Base-by-base conservation (phyloP, 495 filamentous ascomycete genomes). In the Corynascus novoguineensis region DNA sequence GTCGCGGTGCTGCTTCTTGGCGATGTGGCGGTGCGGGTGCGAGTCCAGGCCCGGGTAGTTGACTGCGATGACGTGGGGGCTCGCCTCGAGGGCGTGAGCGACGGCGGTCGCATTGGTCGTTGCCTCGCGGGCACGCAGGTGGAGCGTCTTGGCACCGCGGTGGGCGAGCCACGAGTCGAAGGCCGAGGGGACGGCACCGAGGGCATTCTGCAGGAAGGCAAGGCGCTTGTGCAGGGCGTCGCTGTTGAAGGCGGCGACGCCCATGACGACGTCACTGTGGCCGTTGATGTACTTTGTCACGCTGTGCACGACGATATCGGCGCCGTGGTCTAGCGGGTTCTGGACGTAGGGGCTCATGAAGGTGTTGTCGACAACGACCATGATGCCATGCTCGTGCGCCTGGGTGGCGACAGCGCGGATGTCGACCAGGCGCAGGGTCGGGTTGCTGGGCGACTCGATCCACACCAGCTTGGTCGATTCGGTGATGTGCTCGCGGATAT, bases 281-380 rank as follows among this genome's bases (percentile, higher is more conserved):
- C 93, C 93, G 68, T 99, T 99, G 71, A 99, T 97, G 74, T 97
- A 99, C 72, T 99, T 99, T 8, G 93, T 99, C n/a, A 99, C 93
- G 37, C 87, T 92, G 78, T 99, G 93, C n/a, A 97, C 85, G 41
- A 97, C 93, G 45, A 99, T 91, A 67, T 99, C 95, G 34, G 93
- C 93, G 63, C 93, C 93, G 72, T 95, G 90, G 63, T 91, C 83
- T 25, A 99, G 80, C 2, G 93, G 93, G 70, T 97, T 97, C 72
- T 99, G 93, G 24, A 97, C 79, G 68, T 97, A 99, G 25, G 93
- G 93, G 58, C 84, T 89, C 64, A 99, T 75, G 77, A 99, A 99
- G 3, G 93, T 99, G 77, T 99, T 99, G 74, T 99, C 93, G 3
- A 99, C 93, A 5, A 99, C 95, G 10, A 99, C 93, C 62, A 88